Percentiles rank a stretch among this genome's conserved stretches.
phyloP scores from a whole-genome alignment of 805 yeast genomes.

The Debaryomyces maramus region DNA sequence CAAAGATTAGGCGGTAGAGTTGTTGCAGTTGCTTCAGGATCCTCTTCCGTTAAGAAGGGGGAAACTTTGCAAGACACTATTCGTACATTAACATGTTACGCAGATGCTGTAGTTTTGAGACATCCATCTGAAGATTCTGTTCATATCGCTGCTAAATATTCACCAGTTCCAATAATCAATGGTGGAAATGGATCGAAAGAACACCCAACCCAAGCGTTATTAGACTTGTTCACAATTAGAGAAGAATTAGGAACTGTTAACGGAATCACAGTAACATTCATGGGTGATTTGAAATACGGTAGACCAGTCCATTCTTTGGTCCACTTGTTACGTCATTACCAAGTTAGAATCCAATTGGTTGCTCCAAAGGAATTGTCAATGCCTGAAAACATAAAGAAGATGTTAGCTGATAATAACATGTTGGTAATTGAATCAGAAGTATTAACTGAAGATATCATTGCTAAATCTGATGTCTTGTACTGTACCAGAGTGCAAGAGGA shows the following conservation, averaged over 20 bases:
- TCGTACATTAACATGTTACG: conserved; percentile 90
- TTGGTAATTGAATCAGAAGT: conserved; percentile 70
- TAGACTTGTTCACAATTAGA: conserved; percentile 96
- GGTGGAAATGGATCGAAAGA: conserved; percentile 98
- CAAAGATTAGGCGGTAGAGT: conserved; percentile 99
- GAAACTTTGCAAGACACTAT: conserved; percentile 97
- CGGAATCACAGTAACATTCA: conserved; percentile 95
- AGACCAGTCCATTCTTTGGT: conserved; percentile 98
- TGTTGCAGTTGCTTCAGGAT: conserved; percentile 76
- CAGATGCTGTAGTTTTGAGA: conserved; percentile 96
- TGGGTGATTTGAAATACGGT: conserved; percentile 98
- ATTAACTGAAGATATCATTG: conserved; percentile 80
- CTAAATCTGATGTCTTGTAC: conserved; percentile 91
- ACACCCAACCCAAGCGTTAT: conserved; percentile 98
- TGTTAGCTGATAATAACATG: conserved; percentile 67
- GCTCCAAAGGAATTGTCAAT: conserved; percentile 85
- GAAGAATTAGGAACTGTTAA: conserved; percentile 98
- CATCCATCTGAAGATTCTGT: conserved; percentile 94
- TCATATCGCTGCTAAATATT: conserved; percentile 90
- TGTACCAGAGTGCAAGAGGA: conserved; percentile 98
- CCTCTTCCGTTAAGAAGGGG: conserved; percentile 97
- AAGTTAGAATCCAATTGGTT: conserved; percentile 88
- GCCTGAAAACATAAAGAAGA: conserved; percentile 71
- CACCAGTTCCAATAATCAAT: conserved; percentile 95
- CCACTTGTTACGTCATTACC: conserved; percentile 85